Conservation (phyloP, 257 asterid genomes). For the Fraxinus excelsior region DNA sequence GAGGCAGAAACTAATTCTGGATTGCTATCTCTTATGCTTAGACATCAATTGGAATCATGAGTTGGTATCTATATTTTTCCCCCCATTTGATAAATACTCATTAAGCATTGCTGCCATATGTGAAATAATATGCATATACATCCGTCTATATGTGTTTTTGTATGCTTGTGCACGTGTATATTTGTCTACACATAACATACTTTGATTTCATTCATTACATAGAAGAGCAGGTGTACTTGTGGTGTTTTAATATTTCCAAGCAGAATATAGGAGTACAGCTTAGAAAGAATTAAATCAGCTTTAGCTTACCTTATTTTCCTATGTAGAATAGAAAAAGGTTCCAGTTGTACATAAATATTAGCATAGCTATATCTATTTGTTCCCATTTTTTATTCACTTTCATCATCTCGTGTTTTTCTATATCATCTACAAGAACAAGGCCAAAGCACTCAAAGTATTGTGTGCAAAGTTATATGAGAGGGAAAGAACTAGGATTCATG, state of each 20-base stretch:
- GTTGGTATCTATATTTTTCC: background rate
- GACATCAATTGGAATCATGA: background rate
- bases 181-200: background rate
- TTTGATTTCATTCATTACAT: background rate
- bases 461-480: conserved; percentile 86
- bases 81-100: background rate
- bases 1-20: background rate
- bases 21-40: background rate
- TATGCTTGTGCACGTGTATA: background rate
- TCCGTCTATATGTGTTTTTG: background rate
- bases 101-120: background rate
- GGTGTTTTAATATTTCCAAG: background rate
- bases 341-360: background rate
- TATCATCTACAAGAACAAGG: conserved; percentile 65
- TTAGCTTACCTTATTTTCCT: no score
- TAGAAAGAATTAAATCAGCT: background rate
- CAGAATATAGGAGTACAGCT: background rate
- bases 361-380: background rate
- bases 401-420: conserved; percentile 5
- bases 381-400: background rate
- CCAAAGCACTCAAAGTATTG: conserved; percentile 82
- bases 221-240: background rate
- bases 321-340: background rate
- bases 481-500: conserved; percentile 66
- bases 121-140: background rate